A percentile compares a stretch with the other conserved stretches of the same genome.
phyloP scores from a whole-genome alignment of 257 asterid genomes.

The Thymus mandschuricus region DNA sequence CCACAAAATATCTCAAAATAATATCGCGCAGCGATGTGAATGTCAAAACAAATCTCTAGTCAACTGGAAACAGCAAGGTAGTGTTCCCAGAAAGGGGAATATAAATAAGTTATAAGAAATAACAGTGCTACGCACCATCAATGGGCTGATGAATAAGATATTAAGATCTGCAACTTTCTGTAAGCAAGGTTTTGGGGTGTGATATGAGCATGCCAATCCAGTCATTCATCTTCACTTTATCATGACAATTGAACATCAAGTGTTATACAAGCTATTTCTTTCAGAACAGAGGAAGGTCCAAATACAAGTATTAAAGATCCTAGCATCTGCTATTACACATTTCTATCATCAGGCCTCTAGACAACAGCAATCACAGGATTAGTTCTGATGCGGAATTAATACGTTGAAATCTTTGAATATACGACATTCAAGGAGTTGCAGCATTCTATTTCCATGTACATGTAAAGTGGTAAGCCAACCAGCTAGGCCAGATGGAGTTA shows the following conservation, averaged over 20 bases:
- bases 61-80: too few species aligned
- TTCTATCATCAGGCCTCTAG: neutral
- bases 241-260: neutral
- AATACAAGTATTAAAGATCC: neutral
- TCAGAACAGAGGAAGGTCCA: neutral
- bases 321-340: slow-evolving; percentile 5
- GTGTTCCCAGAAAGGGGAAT: neutral
- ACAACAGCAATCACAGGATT: neutral
- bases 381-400: neutral
- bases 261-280: neutral
- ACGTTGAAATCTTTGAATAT: neutral
- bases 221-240: neutral
- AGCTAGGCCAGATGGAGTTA: neutral
- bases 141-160: neutral
- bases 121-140: neutral
- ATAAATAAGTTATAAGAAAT: neutral
- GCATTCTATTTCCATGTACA: neutral
- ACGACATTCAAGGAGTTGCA: neutral
- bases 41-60: too few species aligned
- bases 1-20: neutral
- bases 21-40: neutral
- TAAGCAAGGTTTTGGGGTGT: neutral
- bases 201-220: neutral
- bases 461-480: slow-evolving; percentile 2
- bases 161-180: neutral